Conservation (phyloP, 1,284 basidiomycete species). For the Trametes sp. region DNA sequence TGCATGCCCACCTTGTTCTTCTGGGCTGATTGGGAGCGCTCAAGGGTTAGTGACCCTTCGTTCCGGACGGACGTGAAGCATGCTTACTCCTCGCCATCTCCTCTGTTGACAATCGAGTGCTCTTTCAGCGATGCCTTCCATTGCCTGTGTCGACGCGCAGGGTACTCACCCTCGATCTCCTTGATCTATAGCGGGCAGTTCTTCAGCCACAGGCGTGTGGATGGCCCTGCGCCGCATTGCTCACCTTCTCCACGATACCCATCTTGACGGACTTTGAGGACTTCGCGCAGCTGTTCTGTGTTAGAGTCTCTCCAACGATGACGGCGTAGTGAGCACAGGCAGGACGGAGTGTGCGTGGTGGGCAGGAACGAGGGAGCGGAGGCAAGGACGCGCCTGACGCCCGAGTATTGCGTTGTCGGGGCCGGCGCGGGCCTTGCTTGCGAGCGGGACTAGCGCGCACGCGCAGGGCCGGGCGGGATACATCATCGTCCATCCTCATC, state of each 20-base stretch:
- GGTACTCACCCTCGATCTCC: slow-evolving; percentile 87
- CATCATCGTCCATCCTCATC: neutral
- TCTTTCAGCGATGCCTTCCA: neutral
- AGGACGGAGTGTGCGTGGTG: slow-evolving; percentile 12
- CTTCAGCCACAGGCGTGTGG: slow-evolving; percentile 20
- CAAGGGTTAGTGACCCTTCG: slow-evolving; percentile 28
- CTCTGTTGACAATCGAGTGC: slow-evolving; percentile 55
- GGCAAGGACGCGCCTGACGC: neutral
- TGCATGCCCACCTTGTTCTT: slow-evolving; percentile 78
- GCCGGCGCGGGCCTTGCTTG: neutral
- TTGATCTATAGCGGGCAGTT: slow-evolving; percentile 68
- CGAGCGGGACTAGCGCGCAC: too few relatives aligned
- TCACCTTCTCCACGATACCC: slow-evolving; percentile 91
- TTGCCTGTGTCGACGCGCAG: neutral
- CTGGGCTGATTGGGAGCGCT: slow-evolving; percentile 64
- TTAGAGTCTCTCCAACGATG: neutral
- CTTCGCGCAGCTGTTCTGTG: neutral
- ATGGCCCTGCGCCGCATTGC: neutral
- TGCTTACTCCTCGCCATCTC: slow-evolving; percentile 93
- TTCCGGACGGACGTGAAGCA: slow-evolving; percentile 3
- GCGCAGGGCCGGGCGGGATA: neutral
- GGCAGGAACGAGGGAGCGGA: neutral
- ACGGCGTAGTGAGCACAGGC: neutral
- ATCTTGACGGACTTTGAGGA: slow-evolving; percentile 51
- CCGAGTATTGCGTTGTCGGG: neutral